A percentile compares a stretch with the other conserved stretches of the same genome.
These are phyloP conservation scores for Mesostigma viride DNA, from an alignment of 139 green algal genomes.

Conservation along the genomic window DNA sequence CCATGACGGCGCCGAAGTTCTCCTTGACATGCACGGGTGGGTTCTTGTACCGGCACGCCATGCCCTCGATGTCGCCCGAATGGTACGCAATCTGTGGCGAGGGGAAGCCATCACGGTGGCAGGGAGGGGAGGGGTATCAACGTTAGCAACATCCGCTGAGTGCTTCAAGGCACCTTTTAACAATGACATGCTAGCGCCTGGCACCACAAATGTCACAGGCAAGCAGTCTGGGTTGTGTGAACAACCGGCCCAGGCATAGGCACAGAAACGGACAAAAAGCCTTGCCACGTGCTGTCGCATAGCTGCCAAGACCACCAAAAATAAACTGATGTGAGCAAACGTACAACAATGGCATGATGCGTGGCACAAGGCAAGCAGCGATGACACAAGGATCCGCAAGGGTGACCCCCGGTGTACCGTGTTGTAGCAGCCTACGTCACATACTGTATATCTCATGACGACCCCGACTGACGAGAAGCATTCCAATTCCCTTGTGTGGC, in stretches of 20 bases:
- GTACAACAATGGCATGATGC: too few species aligned
- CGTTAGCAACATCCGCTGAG: neutral
- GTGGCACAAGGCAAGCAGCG: too few species aligned
- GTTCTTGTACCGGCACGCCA: slow-evolving; percentile 73
- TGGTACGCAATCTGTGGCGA: slow-evolving; percentile 64
- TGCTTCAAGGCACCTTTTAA: neutral
- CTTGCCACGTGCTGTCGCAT: too few species aligned
- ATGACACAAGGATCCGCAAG: too few species aligned
- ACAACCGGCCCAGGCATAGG: neutral
- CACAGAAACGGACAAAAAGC: too few species aligned
- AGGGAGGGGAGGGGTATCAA: neutral
- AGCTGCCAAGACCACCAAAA: too few species aligned
- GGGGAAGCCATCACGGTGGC: neutral
- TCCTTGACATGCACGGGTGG: slow-evolving; percentile 80
- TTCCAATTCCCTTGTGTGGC: too few species aligned
- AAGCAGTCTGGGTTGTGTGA: neutral
- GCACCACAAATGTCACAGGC: neutral
- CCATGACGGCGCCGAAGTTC: slow-evolving; percentile 85
- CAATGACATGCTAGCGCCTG: neutral
- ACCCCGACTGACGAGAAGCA: too few species aligned
- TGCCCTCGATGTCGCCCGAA: slow-evolving; percentile 57
- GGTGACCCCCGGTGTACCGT: too few species aligned
- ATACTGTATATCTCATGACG: too few species aligned
- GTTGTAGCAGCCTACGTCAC: too few species aligned
- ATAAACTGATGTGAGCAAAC: too few species aligned